These are phyloP conservation scores for Tubosaeta brunneosetosa DNA, from an alignment of 768 basidiomycete genomes.

Conservation along the genomic window DNA sequence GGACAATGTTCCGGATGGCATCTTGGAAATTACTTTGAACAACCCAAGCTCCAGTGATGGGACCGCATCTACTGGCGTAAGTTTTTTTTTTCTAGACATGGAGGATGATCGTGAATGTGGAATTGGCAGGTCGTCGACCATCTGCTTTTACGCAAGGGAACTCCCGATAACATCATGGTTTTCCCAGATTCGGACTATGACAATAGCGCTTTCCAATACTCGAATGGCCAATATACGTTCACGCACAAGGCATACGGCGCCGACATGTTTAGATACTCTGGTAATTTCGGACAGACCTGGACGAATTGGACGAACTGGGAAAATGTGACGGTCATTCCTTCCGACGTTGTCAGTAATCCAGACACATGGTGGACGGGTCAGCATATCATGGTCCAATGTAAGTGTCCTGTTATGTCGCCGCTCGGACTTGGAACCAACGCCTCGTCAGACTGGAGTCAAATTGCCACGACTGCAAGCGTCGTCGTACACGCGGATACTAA, in stretches of 20 bases:
- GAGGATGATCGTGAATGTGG: constrained; percentile 1
- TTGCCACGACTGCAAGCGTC: constrained; percentile 54
- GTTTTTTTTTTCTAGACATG: constrained; percentile 16
- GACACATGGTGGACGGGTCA: constrained; percentile 72
- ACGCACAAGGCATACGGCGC: constrained; percentile 83
- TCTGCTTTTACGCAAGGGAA: constrained; percentile 77
- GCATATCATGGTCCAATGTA: constrained; percentile 88
- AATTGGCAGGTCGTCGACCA: constrained; percentile 58
- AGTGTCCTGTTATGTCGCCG: constrained; percentile 20
- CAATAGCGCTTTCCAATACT: constrained; percentile 48
- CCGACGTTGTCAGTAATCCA: constrained; percentile 44
- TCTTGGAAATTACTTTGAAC: constrained; percentile 66
- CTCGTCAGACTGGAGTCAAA: constrained; percentile 68
- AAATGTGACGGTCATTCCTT: constrained; percentile 59
- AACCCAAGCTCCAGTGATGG: constrained; percentile 44
- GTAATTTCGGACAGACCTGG: constrained; percentile 85
- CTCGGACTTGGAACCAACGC: background rate
- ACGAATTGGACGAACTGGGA: constrained; percentile 78
- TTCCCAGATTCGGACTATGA: constrained; percentile 83
- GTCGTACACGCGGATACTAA: constrained; percentile 76
- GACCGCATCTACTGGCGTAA: constrained; percentile 52
- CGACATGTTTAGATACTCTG: constrained; percentile 81
- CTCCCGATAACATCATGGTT: constrained; percentile 73
- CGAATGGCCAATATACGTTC: constrained; percentile 66
- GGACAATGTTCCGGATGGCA: constrained; percentile 72